Conservation (phyloP, 345 rosid species). For the Dovyalis caffra region DNA sequence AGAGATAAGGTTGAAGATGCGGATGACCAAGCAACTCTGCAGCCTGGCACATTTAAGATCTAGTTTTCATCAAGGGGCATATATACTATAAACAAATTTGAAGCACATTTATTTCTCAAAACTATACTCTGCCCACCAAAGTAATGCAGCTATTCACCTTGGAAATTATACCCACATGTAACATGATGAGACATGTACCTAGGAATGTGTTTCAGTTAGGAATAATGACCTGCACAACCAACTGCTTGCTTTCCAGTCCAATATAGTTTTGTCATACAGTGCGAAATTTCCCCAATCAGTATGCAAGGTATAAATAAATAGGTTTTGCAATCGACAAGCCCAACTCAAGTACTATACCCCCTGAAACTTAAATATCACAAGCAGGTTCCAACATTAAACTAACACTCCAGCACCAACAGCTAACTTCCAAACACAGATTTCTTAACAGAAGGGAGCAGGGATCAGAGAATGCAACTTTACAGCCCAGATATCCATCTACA, state of each 20-base stretch:
- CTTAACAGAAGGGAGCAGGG: background rate
- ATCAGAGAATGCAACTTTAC: background rate
- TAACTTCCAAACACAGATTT: background rate
- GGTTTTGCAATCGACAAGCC: no score
- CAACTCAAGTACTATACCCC: background rate
- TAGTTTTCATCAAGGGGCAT: background rate
- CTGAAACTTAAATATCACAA: background rate
- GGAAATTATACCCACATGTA: background rate
- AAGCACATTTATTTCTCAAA: background rate
- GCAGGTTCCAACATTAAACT: no score
- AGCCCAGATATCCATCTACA: background rate
- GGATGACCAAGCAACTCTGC: constrained; percentile 76
- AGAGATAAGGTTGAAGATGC: constrained; percentile 70
- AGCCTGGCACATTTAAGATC: constrained; percentile 51
- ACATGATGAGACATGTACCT: constrained; percentile 2
- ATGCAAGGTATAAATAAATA: no score
- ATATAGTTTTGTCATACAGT: background rate
- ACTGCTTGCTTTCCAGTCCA: background rate
- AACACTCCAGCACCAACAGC: no score
- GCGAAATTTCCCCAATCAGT: no score
- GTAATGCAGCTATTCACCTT: background rate
- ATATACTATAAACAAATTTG: background rate
- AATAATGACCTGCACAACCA: background rate
- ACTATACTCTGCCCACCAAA: background rate
- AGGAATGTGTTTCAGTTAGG: background rate